phyloP scores from a whole-genome alignment of 1,139 yeast genomes.

The Kodamaea anthophila region DNA sequence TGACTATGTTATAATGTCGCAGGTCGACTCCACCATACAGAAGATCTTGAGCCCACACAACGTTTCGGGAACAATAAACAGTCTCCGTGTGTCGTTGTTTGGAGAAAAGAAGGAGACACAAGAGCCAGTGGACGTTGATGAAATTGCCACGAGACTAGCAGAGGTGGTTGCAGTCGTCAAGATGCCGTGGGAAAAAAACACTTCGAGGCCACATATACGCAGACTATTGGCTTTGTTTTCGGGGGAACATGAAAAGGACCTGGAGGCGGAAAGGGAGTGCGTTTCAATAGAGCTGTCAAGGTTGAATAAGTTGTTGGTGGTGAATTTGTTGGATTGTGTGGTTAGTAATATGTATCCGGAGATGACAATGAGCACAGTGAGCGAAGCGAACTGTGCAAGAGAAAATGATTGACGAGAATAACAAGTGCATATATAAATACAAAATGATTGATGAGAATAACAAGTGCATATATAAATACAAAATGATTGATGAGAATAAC shows the following conservation, averaged over 20 bases:
- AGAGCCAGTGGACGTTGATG: slow-evolving; percentile 1
- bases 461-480: too few relatives aligned
- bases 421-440: too few relatives aligned
- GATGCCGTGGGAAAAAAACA: slow-evolving; percentile 1
- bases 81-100: slow-evolving; percentile 18
- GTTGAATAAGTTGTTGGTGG: slow-evolving; percentile 26
- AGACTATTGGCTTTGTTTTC: neutral
- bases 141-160: neutral
- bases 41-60: slow-evolving; percentile 5
- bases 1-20: slow-evolving; percentile 13
- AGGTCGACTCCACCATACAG: slow-evolving; percentile 1
- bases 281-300: too few relatives aligned
- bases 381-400: neutral
- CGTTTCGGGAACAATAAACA: slow-evolving; percentile 15
- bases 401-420: too few relatives aligned
- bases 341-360: slow-evolving; percentile 26
- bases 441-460: too few relatives aligned
- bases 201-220: too few relatives aligned
- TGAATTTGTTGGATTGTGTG: slow-evolving; percentile 27
- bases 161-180: neutral
- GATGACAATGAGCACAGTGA: slow-evolving; percentile 5
- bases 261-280: slow-evolving; percentile 10
- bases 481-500: too few relatives aligned
- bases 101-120: slow-evolving; percentile 9
- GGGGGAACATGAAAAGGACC: slow-evolving; percentile 8